Base-by-base conservation (phyloP, 257 asterid species). In the Oldenlandia corymbosa region DNA sequence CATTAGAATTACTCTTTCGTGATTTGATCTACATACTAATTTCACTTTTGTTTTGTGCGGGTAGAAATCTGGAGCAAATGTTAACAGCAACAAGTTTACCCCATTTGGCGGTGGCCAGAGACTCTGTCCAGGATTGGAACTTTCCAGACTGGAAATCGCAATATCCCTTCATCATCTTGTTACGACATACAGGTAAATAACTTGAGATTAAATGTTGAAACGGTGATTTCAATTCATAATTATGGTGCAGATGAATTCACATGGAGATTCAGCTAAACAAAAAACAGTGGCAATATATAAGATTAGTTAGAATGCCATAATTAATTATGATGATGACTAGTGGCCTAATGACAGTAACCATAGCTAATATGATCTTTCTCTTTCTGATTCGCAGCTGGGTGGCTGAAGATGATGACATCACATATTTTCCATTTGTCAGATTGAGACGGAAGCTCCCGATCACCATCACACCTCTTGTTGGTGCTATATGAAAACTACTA, bases 51-150 rank as follows among this genome's bases (percentile, higher is more conserved):
- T 12, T 30, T 53, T 55, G 24, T 36, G 51, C 43, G 17, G 53
- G 42, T 80, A 93, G 97, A 76, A 80, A 60, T 48, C 61, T 5
- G 95, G 81, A 66, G 66, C 65, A 23, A 61, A 76, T 8, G 75
- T 65, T 12, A 83, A 69, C 68, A 84, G 80, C 85, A 88, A 68
- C 66, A 75, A 68, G 5, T 93, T 87, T 63, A 90, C 99, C 4
- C 97, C 99, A 5, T 90, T 93, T 28, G 99, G 99, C 30, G 99
- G 99, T 59, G 99, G 99, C 57, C 99, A 93, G 66, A 83, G 99
- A 75, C 84, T 93, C 7, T 93, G 97, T 51, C 97, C 99, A 27
- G 97, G 97, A 24, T 62, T 87, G 36, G 99, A 93, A 69, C 96
- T 93, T 23, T 81, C 99, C 1, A 82, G 97, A 78, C 97, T 93